Percentiles rank a stretch among this genome's conserved stretches.
These are phyloP conservation scores for Mycena galopus DNA, from an alignment of 768 basidiomycete genomes.

Conservation along the genomic window DNA sequence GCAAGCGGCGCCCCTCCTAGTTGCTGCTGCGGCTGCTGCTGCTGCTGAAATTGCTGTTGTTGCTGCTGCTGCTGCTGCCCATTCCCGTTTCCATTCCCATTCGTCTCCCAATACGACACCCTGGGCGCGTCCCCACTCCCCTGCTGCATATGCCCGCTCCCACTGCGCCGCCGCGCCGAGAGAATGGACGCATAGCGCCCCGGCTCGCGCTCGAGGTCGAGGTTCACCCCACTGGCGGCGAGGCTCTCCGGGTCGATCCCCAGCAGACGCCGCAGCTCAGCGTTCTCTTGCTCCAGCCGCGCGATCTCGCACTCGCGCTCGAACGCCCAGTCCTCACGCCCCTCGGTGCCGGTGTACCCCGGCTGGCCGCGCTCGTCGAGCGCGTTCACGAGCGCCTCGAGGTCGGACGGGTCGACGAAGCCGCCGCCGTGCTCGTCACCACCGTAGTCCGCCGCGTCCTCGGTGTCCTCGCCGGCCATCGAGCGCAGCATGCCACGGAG, in stretches of 20 bases:
- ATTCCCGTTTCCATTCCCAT: conserved; percentile 39
- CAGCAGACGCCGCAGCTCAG: conserved; percentile 78
- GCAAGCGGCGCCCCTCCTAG: conserved; percentile 53
- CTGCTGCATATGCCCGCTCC: conserved; percentile 39
- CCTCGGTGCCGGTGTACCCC: conserved; percentile 42
- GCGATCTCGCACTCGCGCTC: conserved; percentile 91
- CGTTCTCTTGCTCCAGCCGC: conserved; percentile 87
- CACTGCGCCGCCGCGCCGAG: conserved; percentile 48
- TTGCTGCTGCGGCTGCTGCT: conserved; percentile 47
- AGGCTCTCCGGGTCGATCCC: conserved; percentile 76
- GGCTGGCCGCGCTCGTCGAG: conserved; percentile 27
- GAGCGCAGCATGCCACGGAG: conserved; percentile 81
- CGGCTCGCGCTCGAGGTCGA: conserved; percentile 65
- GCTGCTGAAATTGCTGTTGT: conserved; percentile 39
- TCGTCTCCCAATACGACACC: conserved; percentile 48
- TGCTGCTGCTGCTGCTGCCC: conserved; percentile 38
- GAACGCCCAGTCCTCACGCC: conserved; percentile 83
- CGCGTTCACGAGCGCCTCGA: conserved; percentile 53
- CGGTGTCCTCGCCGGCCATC: conserved; percentile 74
- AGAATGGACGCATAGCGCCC: conserved; percentile 52
- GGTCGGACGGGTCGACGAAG: conserved; percentile 54
- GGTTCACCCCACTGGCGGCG: conserved; percentile 62
- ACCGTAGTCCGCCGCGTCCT: conserved; percentile 57
- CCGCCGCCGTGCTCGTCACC: conserved; percentile 39
- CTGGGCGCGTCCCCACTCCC: conserved; percentile 38